phyloP scores from a whole-genome alignment of 2,329 filamentous ascomycete species.

The Chaetoscypha palmicola region DNA sequence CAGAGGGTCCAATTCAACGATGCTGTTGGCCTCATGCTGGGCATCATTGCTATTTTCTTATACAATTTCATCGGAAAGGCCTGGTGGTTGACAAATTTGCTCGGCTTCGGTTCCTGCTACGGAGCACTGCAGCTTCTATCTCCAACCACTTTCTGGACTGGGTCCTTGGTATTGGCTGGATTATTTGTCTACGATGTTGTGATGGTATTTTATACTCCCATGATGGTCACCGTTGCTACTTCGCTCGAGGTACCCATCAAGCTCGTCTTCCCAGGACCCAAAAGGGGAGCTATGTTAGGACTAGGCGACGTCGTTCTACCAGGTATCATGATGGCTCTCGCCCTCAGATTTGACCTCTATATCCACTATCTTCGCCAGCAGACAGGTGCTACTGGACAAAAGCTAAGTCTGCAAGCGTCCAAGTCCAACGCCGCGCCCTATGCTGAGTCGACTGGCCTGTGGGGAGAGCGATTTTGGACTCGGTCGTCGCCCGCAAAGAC shows the following conservation, averaged over 20 bases:
- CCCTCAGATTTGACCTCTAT: slow-evolving; percentile 86
- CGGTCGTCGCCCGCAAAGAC: slow-evolving; percentile 17
- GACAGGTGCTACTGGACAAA: slow-evolving; percentile 21
- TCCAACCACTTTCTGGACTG: slow-evolving; percentile 79
- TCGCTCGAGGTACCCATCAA: slow-evolving; percentile 90
- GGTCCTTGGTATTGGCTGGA: slow-evolving; percentile 66
- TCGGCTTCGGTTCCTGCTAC: slow-evolving; percentile 85
- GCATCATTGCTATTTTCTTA: slow-evolving; percentile 20
- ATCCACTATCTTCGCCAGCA: slow-evolving; percentile 69
- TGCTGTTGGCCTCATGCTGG: slow-evolving; percentile 25
- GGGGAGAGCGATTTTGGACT: slow-evolving; percentile 83
- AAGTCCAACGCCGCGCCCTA: slow-evolving; percentile 39
- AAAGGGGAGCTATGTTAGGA: slow-evolving; percentile 74
- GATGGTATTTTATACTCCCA: slow-evolving; percentile 81
- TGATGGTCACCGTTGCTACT: slow-evolving; percentile 83
- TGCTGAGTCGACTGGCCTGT: slow-evolving; percentile 58
- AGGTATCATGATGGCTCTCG: slow-evolving; percentile 81
- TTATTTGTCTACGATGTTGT: slow-evolving; percentile 95
- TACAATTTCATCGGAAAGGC: slow-evolving; percentile 27
- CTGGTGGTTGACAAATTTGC: slow-evolving; percentile 64
- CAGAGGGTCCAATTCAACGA: slow-evolving; percentile 22
- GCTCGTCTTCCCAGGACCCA: slow-evolving; percentile 64
- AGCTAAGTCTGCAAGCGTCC: too few relatives aligned
- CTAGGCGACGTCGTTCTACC: slow-evolving; percentile 92
- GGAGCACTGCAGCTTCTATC: slow-evolving; percentile 75